Evolutionary conservation across 2,329 filamentous ascomycete genomes (phyloP).

Genomic region (Dichotomopilus funicola): DNA sequence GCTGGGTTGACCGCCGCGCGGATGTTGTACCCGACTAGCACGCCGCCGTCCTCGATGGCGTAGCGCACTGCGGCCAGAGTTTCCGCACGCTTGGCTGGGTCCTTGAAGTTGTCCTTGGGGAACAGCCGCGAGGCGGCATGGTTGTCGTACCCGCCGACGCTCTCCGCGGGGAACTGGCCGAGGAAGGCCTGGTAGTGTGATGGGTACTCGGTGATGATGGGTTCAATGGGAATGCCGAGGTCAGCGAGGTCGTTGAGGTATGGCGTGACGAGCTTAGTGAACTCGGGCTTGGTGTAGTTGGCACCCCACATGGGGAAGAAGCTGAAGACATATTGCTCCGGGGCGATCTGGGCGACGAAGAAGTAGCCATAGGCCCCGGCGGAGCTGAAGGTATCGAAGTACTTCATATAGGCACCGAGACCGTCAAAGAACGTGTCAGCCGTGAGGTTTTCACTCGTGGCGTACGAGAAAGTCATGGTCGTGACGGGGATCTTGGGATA

Average conservation of each 20-base stretch:
- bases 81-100: conserved; percentile 27
- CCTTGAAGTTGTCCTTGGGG: conserved; percentile 25
- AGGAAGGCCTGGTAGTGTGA: conserved; percentile 44
- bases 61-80: conserved; percentile 33
- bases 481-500: conserved; percentile 22
- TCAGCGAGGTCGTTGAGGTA: conserved; percentile 23
- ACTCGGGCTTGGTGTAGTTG: conserved; percentile 18
- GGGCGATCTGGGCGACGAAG: conserved; percentile 16
- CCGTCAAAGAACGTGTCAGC: conserved; percentile 35
- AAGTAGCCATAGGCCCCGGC: conserved; percentile 31
- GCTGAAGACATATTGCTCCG: conserved; percentile 20
- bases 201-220: conserved; percentile 22
- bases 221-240: conserved; percentile 22
- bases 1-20: conserved; percentile 25
- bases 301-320: conserved; percentile 26
- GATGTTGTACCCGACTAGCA: conserved; percentile 37
- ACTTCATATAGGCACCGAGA: conserved; percentile 25
- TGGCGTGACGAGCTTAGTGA: conserved; percentile 22
- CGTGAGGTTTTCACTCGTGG: conserved; percentile 40
- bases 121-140: conserved; percentile 28
- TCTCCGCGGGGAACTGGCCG: conserved; percentile 37
- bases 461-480: conserved; percentile 23
- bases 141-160: conserved; percentile 30
- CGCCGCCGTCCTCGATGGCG: conserved; percentile 35
- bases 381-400: conserved; percentile 27